Conservation (phyloP, 1,284 basidiomycete species). For the Omphalotus olearius region DNA sequence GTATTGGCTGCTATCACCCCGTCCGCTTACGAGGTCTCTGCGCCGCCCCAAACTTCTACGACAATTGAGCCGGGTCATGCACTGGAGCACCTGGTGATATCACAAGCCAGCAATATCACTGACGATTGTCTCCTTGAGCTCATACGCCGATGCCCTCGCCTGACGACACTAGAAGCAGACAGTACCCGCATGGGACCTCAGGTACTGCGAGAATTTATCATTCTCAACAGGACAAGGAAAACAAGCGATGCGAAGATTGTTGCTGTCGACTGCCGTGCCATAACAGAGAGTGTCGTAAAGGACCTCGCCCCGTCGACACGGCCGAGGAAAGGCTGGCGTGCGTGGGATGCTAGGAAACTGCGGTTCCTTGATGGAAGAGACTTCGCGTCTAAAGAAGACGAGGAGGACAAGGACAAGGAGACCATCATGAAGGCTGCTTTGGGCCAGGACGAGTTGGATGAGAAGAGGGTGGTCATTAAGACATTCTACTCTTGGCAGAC, state of each 20-base stretch:
- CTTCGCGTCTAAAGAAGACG: constrained; percentile 19
- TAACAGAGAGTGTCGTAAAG: constrained; percentile 59
- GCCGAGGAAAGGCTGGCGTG: constrained; percentile 68
- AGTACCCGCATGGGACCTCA: constrained; percentile 67
- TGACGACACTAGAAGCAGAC: constrained; percentile 72
- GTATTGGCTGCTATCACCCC: constrained; percentile 70
- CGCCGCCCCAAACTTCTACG: constrained; percentile 10
- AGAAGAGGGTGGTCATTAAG: constrained; percentile 71
- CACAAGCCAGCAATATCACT: constrained; percentile 59
- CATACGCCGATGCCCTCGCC: constrained; percentile 56
- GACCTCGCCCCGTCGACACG: constrained; percentile 54
- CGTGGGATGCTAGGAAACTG: constrained; percentile 62
- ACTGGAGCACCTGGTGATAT: constrained; percentile 73
- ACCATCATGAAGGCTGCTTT: constrained; percentile 11
- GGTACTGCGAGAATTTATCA: constrained; percentile 69
- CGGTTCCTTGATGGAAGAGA: constrained; percentile 66
- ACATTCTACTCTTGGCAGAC: constrained; percentile 86
- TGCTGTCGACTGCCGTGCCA: constrained; percentile 72
- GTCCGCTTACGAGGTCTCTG: constrained; percentile 9
- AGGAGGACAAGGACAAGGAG: constrained; percentile 10
- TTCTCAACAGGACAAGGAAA: constrained; percentile 45
- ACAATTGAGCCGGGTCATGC: constrained; percentile 47
- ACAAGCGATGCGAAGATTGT: constrained; percentile 51
- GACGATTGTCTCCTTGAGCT: constrained; percentile 63
- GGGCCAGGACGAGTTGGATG: constrained; percentile 75